A percentile compares a stretch with the other conserved stretches of the same genome.
phyloP scores from a whole-genome alignment of 2,329 filamentous ascomycete species.

The Nigrospora osmanthi region DNA sequence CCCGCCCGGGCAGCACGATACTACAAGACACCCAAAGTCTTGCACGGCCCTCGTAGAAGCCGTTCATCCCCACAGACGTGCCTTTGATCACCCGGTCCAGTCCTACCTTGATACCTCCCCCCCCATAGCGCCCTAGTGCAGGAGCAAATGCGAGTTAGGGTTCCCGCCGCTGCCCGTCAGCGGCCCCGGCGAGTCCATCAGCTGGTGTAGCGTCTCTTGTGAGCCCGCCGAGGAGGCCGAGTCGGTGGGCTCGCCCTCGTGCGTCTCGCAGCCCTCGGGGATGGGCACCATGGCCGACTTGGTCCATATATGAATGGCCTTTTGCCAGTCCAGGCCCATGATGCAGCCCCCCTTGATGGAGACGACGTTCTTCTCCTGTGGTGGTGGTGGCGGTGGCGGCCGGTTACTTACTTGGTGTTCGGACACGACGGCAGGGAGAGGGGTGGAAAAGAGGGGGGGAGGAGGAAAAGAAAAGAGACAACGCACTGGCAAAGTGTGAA shows the following conservation, averaged over 20 bases:
- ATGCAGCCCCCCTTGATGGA: slow-evolving; percentile 63
- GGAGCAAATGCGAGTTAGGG: background rate
- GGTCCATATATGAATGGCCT: slow-evolving; percentile 61
- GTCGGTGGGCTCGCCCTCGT: slow-evolving; percentile 41
- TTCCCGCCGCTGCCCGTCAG: slow-evolving; percentile 25
- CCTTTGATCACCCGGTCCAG: too few relatives aligned
- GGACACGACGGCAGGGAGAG: background rate
- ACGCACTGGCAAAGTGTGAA: slow-evolving; percentile 52
- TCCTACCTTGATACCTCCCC: too few relatives aligned
- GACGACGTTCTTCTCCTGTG: slow-evolving; percentile 48
- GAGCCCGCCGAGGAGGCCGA: slow-evolving; percentile 32
- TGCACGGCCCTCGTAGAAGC: too few relatives aligned
- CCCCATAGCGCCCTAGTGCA: too few relatives aligned
- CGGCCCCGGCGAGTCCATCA: slow-evolving; percentile 16
- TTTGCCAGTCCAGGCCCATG: slow-evolving; percentile 50
- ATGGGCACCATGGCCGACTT: slow-evolving; percentile 61
- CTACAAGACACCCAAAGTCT: too few relatives aligned
- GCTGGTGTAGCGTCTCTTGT: slow-evolving; percentile 41
- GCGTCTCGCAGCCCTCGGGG: slow-evolving; percentile 52
- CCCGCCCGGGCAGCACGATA: too few relatives aligned
- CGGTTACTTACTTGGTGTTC: background rate
- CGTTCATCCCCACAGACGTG: too few relatives aligned
- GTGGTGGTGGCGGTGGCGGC: background rate
- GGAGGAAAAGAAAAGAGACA: background rate
- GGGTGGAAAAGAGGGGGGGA: background rate